These are phyloP conservation scores for Sporothrix globosa DNA, from an alignment of 2,329 filamentous ascomycete species.

Conservation along the genomic window DNA sequence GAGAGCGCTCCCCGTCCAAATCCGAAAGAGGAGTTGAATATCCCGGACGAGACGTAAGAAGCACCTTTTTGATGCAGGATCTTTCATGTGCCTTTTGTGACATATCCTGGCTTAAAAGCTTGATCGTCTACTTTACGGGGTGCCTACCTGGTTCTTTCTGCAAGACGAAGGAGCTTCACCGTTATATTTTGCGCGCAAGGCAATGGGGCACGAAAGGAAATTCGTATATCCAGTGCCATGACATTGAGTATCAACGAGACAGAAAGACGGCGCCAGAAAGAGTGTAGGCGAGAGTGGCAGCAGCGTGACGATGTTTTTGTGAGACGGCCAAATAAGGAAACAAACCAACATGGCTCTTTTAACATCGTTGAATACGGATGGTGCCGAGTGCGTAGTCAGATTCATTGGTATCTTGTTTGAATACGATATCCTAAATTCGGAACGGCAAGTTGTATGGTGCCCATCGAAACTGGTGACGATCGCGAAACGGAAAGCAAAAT, in stretches of 20 bases:
- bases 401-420: neutral
- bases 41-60: neutral
- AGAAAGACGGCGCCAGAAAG: neutral
- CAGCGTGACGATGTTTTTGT: neutral
- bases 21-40: neutral
- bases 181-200: neutral
- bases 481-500: constrained; percentile 7
- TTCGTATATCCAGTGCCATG: constrained; percentile 21
- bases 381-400: neutral
- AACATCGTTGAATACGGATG: neutral
- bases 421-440: neutral
- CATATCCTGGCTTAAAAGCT: constrained; percentile 4
- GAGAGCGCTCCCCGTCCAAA: neutral
- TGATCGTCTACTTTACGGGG: neutral
- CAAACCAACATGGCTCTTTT: neutral
- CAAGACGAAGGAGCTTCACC: constrained; percentile 20
- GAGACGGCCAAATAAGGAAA: neutral
- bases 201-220: neutral
- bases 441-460: neutral
- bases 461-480: neutral
- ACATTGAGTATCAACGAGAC: constrained; percentile 6
- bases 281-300: constrained; percentile 5
- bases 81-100: neutral
- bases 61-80: constrained; percentile 1
- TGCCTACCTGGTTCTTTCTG: constrained; percentile 6